phyloP scores from a whole-genome alignment of 257 asterid genomes.

The Nicotiana undulata region DNA sequence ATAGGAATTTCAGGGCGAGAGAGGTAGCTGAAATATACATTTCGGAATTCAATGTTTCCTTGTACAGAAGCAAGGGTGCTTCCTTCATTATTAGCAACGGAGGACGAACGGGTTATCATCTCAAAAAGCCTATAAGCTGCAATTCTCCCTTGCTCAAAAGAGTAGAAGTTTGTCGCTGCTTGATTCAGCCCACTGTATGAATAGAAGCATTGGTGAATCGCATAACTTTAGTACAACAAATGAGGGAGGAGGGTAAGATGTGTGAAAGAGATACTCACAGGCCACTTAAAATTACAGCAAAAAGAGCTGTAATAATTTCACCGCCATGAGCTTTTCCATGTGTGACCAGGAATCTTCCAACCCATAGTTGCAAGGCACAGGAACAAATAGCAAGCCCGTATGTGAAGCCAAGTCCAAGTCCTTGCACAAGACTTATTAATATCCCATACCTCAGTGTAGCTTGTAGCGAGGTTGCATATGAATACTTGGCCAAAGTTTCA shows the following conservation, averaged over 20 bases:
- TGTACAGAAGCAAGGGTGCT: constrained; percentile 74
- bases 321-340: constrained; percentile 89
- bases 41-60: constrained; percentile 97
- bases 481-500: constrained; percentile 94
- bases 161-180: constrained; percentile 98
- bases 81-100: constrained; percentile 75
- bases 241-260: constrained; percentile 15
- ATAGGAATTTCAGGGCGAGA: constrained; percentile 99
- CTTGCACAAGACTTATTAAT: constrained; percentile 99
- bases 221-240: not conserved
- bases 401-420: constrained; percentile 99
- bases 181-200: constrained; percentile 87
- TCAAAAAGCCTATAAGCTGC: constrained; percentile 97
- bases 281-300: constrained; percentile 98
- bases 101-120: constrained; percentile 93
- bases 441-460: constrained; percentile 97
- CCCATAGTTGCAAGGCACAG: constrained; percentile 99
- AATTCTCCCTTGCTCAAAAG: constrained; percentile 97
- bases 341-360: constrained; percentile 80
- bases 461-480: constrained; percentile 97
- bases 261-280: constrained; percentile 60
- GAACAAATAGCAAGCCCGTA: constrained; percentile 99
- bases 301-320: constrained; percentile 79
- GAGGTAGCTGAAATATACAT: constrained; percentile 94
- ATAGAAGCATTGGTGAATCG: not conserved